Evolutionary conservation across 2,329 filamentous ascomycete species (phyloP).

Genomic region (Scedosporium boydii): DNA sequence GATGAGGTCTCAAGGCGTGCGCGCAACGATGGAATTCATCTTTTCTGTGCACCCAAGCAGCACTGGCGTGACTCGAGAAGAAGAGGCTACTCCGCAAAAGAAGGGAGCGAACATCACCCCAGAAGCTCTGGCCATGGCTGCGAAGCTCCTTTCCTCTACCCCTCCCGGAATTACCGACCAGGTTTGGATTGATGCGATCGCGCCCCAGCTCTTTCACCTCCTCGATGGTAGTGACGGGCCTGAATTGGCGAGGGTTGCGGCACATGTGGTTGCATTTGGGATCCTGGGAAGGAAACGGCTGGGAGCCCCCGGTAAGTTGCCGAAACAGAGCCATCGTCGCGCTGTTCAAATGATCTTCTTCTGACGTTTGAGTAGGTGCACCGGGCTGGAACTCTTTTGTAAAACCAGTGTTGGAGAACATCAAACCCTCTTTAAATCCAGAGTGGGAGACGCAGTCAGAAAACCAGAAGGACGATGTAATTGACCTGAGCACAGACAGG

Average conservation of each 20-base stretch:
- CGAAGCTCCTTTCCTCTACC: constrained; percentile 50
- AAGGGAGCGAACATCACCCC: constrained; percentile 56
- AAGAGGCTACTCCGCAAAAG: constrained; percentile 33
- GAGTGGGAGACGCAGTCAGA: constrained; percentile 2
- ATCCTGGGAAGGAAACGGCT: constrained; percentile 54
- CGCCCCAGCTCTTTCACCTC: constrained; percentile 50
- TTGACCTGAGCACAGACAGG: constrained; percentile 33
- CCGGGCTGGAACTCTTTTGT: constrained; percentile 56
- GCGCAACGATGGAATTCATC: constrained; percentile 60
- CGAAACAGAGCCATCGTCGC: not conserved
- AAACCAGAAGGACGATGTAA: constrained; percentile 25
- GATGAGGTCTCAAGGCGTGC: constrained; percentile 52
- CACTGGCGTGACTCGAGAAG: constrained; percentile 11
- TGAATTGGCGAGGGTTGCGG: constrained; percentile 48
- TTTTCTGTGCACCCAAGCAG: constrained; percentile 56
- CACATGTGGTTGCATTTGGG: constrained; percentile 56
- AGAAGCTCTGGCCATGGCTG: constrained; percentile 56
- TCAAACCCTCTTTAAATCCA: constrained; percentile 33
- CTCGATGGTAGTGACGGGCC: constrained; percentile 51
- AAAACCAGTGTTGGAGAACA: constrained; percentile 41
- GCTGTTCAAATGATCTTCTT: not conserved
- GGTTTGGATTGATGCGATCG: constrained; percentile 50
- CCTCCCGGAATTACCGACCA: constrained; percentile 44
- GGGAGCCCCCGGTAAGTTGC: constrained; percentile 47
- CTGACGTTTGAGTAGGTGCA: constrained; percentile 25